Evolutionary conservation across 805 yeast species (phyloP).

Genomic region (Yueomyces sinensis): DNA sequence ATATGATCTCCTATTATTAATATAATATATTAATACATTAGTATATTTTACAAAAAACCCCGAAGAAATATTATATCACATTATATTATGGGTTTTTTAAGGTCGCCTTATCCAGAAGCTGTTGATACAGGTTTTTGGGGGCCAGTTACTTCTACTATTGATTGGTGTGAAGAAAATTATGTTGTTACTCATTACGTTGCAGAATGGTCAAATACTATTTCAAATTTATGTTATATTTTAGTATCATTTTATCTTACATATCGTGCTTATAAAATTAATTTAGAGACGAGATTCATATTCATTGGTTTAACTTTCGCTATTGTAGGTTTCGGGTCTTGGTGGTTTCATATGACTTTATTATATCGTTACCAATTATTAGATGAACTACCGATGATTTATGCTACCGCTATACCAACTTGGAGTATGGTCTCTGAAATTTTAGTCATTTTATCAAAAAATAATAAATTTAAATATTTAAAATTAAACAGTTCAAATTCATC

Average conservation of each 20-base stretch:
- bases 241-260: slow-evolving; percentile 52
- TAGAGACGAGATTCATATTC: slow-evolving; percentile 59
- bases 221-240: slow-evolving; percentile 48
- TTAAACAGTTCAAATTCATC: neutral
- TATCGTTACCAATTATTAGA: slow-evolving; percentile 87
- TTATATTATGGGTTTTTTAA: slow-evolving; percentile 7
- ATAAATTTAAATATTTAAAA: slow-evolving; percentile 2
- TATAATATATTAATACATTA: too few relatives aligned
- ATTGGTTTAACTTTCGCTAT: slow-evolving; percentile 69
- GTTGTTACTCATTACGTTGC: slow-evolving; percentile 78
- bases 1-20: too few relatives aligned
- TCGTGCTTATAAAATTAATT: slow-evolving; percentile 43
- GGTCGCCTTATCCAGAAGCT: slow-evolving; percentile 40
- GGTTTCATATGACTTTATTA: slow-evolving; percentile 89
- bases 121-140: slow-evolving; percentile 66
- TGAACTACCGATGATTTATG: slow-evolving; percentile 96
- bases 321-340: slow-evolving; percentile 90
- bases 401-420: slow-evolving; percentile 93
- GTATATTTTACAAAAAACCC: too few relatives aligned
- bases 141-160: slow-evolving; percentile 81
- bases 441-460: neutral
- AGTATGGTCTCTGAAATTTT: slow-evolving; percentile 47
- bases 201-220: slow-evolving; percentile 76
- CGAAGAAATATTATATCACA: neutral
- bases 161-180: slow-evolving; percentile 98